phyloP scores from a whole-genome alignment of 306 rosid genomes.

The Neltuma alba region DNA sequence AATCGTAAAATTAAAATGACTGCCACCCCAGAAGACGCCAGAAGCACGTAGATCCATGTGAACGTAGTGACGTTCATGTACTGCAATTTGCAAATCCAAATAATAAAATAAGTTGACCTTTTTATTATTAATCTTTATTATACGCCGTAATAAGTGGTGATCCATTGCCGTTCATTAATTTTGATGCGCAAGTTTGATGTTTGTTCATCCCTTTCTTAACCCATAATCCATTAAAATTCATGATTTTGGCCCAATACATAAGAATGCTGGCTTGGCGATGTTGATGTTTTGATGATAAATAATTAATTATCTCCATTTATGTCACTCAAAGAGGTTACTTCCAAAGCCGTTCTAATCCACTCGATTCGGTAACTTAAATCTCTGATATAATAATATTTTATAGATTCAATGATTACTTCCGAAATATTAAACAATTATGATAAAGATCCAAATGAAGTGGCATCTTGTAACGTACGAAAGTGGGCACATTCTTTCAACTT shows the following conservation, averaged over 20 bases:
- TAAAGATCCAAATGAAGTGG: slow-evolving; percentile 4
- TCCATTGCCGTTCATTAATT: slow-evolving; percentile 27
- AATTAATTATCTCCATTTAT: slow-evolving; percentile 24
- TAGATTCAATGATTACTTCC: slow-evolving; percentile 33
- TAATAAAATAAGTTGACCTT: slow-evolving; percentile 26
- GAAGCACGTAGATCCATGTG: background rate
- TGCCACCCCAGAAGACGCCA: background rate
- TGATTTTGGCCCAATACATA: slow-evolving; percentile 33
- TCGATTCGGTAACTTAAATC: background rate
- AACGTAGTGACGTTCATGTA: background rate
- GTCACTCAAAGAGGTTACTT: slow-evolving; percentile 38
- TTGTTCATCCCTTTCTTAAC: slow-evolving; percentile 23
- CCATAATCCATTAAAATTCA: slow-evolving; percentile 28
- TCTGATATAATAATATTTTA: background rate
- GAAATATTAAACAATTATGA: background rate
- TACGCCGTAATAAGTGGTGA: slow-evolving; percentile 26
- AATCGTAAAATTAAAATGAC: background rate
- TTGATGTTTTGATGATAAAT: slow-evolving; percentile 19
- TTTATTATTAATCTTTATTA: slow-evolving; percentile 10
- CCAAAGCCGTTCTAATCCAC: background rate
- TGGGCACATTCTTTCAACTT: slow-evolving; percentile 45
- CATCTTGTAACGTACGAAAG: slow-evolving; percentile 46
- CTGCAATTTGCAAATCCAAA: slow-evolving; percentile 16
- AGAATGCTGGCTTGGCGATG: slow-evolving; percentile 35
- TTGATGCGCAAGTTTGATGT: slow-evolving; percentile 41